Evolutionary conservation across 2,329 filamentous ascomycete species (phyloP), one percentile per base, ranked within the genome.

Genomic region (Colletotrichum sp.): DNA sequence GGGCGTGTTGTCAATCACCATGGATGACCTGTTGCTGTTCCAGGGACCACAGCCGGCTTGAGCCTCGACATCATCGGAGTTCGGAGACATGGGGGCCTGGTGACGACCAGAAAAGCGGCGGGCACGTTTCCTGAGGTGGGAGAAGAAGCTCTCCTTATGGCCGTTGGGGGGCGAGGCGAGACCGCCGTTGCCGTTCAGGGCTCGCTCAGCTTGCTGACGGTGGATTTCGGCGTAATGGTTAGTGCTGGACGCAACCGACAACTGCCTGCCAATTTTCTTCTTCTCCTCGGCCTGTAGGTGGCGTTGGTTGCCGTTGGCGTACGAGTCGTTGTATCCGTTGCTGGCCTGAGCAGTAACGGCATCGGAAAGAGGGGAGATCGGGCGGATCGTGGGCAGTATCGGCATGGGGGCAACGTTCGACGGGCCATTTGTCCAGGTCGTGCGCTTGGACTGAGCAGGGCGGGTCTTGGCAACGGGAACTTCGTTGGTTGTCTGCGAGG

Each of bases 101-200:
- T 98, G 96, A 73, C 96, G 93, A 63, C 97, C 97, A 30, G 97
- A 99, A 76, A 99, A 93, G 79, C 97, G 92, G 80, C 97, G 92
- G 32, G 98, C 97, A 68, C 96, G 93, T 86, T 99, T 99, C 72
- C 97, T 92, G 9, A 99, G 90, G 83, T 99, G 97, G 1, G 97
- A 99, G 86, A 99, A 99, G 88, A 99, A 99, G 84, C 97, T 95
- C 84, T 99, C 97, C 82, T 98, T 98, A 72, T 96, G 95, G 22
- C 91, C 95, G 80, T 91, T 93, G 0, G 93, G 92, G 6, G 96
- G 95, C 8, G 95, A 97, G 18, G 91, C 92, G 28, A 96, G 88
- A 26, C 93, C 94, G 39, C 90, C 91, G 80, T 94, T 93, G 69
- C 96, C 97, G 82, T 96, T 98, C 62, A 99, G 89, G 48, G 96